Evolutionary conservation across 306 rosid species (phyloP), one percentile per base, ranked within the genome.

Genomic region (Cucurbita moschata): DNA sequence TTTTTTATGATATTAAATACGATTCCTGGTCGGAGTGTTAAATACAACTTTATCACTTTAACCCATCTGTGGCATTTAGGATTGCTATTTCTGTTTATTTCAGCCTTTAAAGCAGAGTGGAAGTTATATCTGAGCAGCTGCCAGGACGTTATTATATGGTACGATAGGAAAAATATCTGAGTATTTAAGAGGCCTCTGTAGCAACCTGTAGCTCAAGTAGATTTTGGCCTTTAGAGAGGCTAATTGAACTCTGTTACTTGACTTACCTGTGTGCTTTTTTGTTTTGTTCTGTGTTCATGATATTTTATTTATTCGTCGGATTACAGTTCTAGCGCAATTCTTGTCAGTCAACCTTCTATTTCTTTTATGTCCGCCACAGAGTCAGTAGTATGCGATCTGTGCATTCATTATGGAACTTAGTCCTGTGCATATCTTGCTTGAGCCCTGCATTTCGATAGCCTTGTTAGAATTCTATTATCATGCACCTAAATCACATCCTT

Each of bases 61-160:
- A 92, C 92, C 77, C 82, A 79, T 86, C 77, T 86, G 44, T 94
- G 90, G 90, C 96, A 85, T 89, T 82, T 89, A 83, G 99, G 92
- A 87, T 62, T 76, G 86, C 87, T 86, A 86, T 85, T 88, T 86
- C 82, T 88, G 77, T 84, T 80, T 83, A 87, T 89, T 85, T 86
- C 93, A 87, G 96, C 96, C 69, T 76, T 80, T 82, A 88, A 86
- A 71, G 97, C 87, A 88, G 95, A 83, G 91, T 86, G 96, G 91
- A 82, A 81, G 89, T 83, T 75, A 57, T 73, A 51, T 80, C 86
- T 85, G 91, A 89, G 95, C 99, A 81, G 97, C 97, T 85, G 92
- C 97, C 85, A 77, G 84, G 86, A 80, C 92, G 9, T 82, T 81
- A 77, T 89, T 77, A 83, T 94, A 94, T 94, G 96, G 96, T 94